phyloP scores from a whole-genome alignment of 129 eudicot genomes.

The Glebionis coronaria region DNA sequence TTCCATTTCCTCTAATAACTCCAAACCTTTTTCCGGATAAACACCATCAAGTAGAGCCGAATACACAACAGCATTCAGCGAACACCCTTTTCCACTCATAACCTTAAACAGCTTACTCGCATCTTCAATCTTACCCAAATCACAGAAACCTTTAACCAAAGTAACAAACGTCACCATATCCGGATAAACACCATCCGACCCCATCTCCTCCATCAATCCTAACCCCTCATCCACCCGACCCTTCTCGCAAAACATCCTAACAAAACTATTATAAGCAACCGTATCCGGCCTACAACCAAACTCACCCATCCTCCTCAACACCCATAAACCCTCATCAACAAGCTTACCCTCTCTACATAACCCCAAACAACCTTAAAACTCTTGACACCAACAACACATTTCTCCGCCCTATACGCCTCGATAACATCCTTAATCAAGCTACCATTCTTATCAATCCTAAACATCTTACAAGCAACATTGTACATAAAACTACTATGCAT shows the following conservation, averaged over 20 bases:
- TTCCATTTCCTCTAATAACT: slow-evolving; percentile 68
- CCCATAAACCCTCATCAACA: slow-evolving; percentile 69
- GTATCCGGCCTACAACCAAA: slow-evolving; percentile 67
- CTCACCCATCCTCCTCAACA: slow-evolving; percentile 67
- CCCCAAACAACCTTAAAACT: slow-evolving; percentile 57
- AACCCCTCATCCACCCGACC: slow-evolving; percentile 51
- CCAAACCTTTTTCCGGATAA: slow-evolving; percentile 56
- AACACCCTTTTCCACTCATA: slow-evolving; percentile 52
- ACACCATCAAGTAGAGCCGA: slow-evolving; percentile 68
- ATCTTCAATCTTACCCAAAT: slow-evolving; percentile 64
- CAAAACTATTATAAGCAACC: slow-evolving; percentile 51
- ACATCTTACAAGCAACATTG: slow-evolving; percentile 51
- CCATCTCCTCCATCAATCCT: slow-evolving; percentile 66
- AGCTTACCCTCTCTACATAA: slow-evolving; percentile 64
- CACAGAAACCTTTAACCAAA: slow-evolving; percentile 65
- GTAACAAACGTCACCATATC: slow-evolving; percentile 71
- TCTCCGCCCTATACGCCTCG: slow-evolving; percentile 43
- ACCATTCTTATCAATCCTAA: slow-evolving; percentile 42
- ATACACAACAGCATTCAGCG: slow-evolving; percentile 56
- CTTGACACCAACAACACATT: slow-evolving; percentile 41
- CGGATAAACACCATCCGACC: slow-evolving; percentile 46
- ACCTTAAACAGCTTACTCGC: slow-evolving; percentile 54
- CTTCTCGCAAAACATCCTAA: slow-evolving; percentile 50
- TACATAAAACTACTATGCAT: slow-evolving; percentile 59
- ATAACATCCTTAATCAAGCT: slow-evolving; percentile 45